Evolutionary conservation across 495 filamentous ascomycete genomes (phyloP).

Genomic region (Xylaria venustula): DNA sequence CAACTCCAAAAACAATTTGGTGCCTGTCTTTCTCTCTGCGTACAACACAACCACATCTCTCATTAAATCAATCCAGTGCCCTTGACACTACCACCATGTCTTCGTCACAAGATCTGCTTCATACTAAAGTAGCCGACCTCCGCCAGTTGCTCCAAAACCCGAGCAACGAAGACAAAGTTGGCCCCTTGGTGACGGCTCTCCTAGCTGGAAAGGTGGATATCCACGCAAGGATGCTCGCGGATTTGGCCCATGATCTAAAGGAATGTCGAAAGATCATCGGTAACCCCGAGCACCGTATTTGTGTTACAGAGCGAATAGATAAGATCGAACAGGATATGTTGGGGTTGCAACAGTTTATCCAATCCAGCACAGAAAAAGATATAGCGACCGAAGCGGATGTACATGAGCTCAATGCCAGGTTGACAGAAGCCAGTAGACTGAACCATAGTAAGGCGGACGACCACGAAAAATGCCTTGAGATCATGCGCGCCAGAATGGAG

Average conservation of each 20-base stretch:
- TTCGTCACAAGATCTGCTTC: background rate
- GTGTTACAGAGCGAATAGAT: background rate
- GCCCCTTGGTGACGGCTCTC: constrained; percentile 3
- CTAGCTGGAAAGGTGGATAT: constrained; percentile 7
- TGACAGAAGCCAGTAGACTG: background rate
- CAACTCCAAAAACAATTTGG: too few species aligned
- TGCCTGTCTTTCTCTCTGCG: too few species aligned
- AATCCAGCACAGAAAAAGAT: background rate
- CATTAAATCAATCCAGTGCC: too few species aligned
- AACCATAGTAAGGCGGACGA: too few species aligned
- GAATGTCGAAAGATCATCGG: background rate
- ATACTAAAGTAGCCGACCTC: background rate
- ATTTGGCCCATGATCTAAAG: background rate
- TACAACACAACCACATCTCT: too few species aligned
- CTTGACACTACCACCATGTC: too few species aligned
- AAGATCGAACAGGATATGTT: background rate
- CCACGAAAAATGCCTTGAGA: background rate
- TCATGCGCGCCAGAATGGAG: background rate
- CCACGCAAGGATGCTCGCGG: background rate
- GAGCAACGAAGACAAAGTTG: background rate
- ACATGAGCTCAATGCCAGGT: background rate
- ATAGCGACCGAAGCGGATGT: background rate
- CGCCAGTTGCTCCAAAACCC: constrained; percentile 1
- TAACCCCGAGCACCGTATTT: background rate
- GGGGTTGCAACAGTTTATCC: background rate